Percentiles rank a stretch among this genome's conserved stretches.
Evolutionary conservation across 2,329 filamentous ascomycete genomes (phyloP).

Genomic region (Dactylonectria estremocensis): DNA sequence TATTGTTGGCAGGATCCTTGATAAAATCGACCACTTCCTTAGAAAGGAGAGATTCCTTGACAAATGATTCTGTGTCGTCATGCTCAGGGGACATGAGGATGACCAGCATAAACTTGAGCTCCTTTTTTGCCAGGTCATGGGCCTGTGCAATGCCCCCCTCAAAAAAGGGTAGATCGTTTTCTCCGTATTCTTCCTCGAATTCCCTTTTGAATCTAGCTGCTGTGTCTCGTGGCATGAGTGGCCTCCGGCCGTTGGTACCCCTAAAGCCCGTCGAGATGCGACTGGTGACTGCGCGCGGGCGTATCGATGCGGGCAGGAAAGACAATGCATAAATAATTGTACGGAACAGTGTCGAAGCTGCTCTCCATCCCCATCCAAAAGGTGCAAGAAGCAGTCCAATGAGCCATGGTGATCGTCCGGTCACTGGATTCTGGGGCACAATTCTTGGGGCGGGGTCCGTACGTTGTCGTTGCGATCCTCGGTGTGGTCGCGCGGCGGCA

Average conservation of each 20-base stretch:
- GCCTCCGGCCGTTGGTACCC: constrained; percentile 79
- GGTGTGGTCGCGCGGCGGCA: constrained; percentile 40
- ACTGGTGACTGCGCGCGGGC: constrained; percentile 69
- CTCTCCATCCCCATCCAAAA: constrained; percentile 82
- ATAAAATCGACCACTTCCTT: constrained; percentile 82
- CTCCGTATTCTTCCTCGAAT: constrained; percentile 94
- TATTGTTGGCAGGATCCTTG: constrained; percentile 81
- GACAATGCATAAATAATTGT: constrained; percentile 84
- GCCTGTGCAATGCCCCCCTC: constrained; percentile 94
- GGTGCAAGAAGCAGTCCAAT: constrained; percentile 86
- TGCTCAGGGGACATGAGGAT: constrained; percentile 93
- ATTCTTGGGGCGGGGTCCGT: constrained; percentile 86
- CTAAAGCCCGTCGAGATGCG: constrained; percentile 66
- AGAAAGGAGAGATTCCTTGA: constrained; percentile 85
- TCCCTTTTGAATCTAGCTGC: constrained; percentile 91
- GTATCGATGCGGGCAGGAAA: constrained; percentile 80
- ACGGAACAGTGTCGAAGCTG: constrained; percentile 79
- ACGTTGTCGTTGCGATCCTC: constrained; percentile 46
- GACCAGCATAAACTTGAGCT: constrained; percentile 92
- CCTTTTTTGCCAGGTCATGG: constrained; percentile 89
- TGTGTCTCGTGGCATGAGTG: constrained; percentile 88
- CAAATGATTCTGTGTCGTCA: constrained; percentile 88
- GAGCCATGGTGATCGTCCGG: constrained; percentile 81
- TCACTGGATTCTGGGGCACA: constrained; percentile 80
- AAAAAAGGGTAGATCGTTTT: constrained; percentile 80